A percentile compares a stretch with the other conserved stretches of the same genome.
phyloP scores from a whole-genome alignment of 768 basidiomycete genomes.

The Baorangia bicolor region DNA sequence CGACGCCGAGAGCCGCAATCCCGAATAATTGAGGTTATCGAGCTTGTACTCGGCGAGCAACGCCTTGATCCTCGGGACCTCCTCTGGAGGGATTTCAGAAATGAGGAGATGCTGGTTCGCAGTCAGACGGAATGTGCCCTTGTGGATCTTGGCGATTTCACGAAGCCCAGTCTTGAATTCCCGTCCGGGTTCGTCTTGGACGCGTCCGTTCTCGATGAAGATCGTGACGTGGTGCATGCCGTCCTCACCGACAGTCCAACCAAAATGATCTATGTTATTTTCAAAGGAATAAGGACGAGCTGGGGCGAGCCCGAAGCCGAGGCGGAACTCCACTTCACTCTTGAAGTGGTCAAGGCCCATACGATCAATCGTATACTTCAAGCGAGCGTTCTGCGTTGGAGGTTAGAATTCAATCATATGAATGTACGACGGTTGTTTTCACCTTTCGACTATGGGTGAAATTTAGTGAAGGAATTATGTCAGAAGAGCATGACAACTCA shows the following conservation, averaged over 20 bases:
- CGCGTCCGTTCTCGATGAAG: conserved; percentile 97
- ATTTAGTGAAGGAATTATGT: neutral
- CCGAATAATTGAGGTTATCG: conserved; percentile 80
- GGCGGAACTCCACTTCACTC: conserved; percentile 83
- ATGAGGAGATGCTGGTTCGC: conserved; percentile 94
- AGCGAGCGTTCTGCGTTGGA: conserved; percentile 67
- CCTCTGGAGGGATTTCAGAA: conserved; percentile 73
- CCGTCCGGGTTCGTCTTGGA: conserved; percentile 89
- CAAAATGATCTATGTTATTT: conserved; percentile 90
- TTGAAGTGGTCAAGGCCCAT: conserved; percentile 89
- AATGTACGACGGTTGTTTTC: conserved; percentile 5
- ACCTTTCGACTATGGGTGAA: conserved; percentile 52
- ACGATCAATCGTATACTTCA: conserved; percentile 97
- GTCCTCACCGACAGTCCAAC: conserved; percentile 87
- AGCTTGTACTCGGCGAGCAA: conserved; percentile 84
- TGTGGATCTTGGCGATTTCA: conserved; percentile 93
- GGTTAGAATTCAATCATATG: conserved; percentile 10
- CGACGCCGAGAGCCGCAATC: conserved; percentile 81
- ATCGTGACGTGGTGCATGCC: conserved; percentile 89
- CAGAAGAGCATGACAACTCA: conserved; percentile 39
- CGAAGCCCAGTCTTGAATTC: conserved; percentile 91
- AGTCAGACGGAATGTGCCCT: conserved; percentile 90
- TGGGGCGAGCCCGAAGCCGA: conserved; percentile 75
- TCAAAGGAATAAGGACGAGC: conserved; percentile 80
- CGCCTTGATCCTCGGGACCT: conserved; percentile 74